Percentiles rank a stretch among this genome's conserved stretches.
Conservation (phyloP, 139 green algal genomes). For the Astrephomene gubernaculifera region DNA sequence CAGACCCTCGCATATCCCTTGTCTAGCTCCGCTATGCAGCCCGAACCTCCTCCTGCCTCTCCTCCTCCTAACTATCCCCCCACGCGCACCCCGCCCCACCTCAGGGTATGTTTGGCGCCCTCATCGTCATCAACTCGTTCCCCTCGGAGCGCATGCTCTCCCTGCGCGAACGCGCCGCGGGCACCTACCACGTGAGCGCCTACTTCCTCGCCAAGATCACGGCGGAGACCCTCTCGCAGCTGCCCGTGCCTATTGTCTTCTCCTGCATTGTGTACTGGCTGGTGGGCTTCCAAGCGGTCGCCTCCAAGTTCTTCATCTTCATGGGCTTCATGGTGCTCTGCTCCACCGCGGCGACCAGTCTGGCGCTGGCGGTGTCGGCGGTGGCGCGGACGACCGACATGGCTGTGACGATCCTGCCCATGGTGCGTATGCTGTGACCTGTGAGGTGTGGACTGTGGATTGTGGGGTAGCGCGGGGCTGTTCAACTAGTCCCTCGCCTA, state of each 20-base stretch:
- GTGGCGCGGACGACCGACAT: conserved; percentile 57
- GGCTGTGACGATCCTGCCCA: conserved; percentile 55
- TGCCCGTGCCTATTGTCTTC: conserved; percentile 60
- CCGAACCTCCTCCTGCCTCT: no score
- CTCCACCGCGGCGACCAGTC: conserved; percentile 50
- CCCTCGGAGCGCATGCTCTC: conserved; percentile 64
- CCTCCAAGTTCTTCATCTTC: conserved; percentile 45
- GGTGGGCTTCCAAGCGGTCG: conserved; percentile 57
- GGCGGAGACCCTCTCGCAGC: conserved; percentile 59
- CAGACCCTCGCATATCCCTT: no score
- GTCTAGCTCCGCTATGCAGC: no score
- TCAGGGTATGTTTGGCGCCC: conserved; percentile 64
- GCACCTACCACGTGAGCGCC: conserved; percentile 66
- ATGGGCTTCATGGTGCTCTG: conserved; percentile 69
- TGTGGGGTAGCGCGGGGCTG: no score
- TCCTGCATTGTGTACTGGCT: conserved; percentile 68
- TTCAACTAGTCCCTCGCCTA: no score
- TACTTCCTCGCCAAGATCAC: conserved; percentile 71
- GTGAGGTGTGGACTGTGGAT: neutral
- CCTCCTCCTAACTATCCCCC: no score
- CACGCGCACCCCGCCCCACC: no score
- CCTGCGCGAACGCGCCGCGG: conserved; percentile 61
- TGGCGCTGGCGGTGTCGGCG: conserved; percentile 57
- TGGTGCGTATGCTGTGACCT: conserved; percentile 40
- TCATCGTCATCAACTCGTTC: conserved; percentile 71